Evolutionary conservation across 805 yeast species (phyloP).

Genomic region (Pichia nanzhaoensis): DNA sequence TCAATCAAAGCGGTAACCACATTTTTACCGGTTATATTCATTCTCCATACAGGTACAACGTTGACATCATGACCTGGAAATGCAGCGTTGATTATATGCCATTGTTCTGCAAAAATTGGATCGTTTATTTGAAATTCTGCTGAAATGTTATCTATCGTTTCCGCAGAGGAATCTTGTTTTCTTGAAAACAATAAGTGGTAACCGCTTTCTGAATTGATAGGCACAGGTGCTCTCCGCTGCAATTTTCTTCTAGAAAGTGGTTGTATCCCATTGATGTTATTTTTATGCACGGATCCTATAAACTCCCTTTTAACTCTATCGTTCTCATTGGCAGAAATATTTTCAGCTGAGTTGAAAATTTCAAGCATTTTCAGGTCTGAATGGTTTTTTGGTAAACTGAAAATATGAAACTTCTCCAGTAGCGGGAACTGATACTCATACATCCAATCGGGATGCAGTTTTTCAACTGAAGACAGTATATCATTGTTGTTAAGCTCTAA

Average conservation of each 20-base stretch:
- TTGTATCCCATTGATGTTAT: constrained; percentile 44
- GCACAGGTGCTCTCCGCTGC: constrained; percentile 53
- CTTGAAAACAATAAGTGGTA: neutral
- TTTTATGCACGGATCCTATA: constrained; percentile 24
- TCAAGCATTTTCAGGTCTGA: constrained; percentile 30
- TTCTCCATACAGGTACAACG: constrained; percentile 77
- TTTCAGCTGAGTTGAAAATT: constrained; percentile 25
- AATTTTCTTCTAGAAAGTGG: constrained; percentile 47
- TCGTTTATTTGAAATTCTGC: constrained; percentile 60
- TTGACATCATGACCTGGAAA: constrained; percentile 82
- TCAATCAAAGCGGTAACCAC: constrained; percentile 85
- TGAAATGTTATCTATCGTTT: constrained; percentile 39
- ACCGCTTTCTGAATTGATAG: constrained; percentile 13
- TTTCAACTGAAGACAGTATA: constrained; percentile 26
- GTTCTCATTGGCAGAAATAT: constrained; percentile 8
- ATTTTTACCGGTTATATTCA: constrained; percentile 74
- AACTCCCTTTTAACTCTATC: constrained; percentile 8
- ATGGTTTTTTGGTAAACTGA: constrained; percentile 44
- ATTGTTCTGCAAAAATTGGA: constrained; percentile 77
- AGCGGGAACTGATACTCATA: constrained; percentile 65
- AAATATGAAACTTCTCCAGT: constrained; percentile 56
- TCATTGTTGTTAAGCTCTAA: constrained; percentile 5
- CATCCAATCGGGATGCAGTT: constrained; percentile 37
- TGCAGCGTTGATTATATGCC: constrained; percentile 81
- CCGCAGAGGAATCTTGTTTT: constrained; percentile 47